phyloP scores from a whole-genome alignment of 345 rosid species.

The Boechera divaricarpa region DNA sequence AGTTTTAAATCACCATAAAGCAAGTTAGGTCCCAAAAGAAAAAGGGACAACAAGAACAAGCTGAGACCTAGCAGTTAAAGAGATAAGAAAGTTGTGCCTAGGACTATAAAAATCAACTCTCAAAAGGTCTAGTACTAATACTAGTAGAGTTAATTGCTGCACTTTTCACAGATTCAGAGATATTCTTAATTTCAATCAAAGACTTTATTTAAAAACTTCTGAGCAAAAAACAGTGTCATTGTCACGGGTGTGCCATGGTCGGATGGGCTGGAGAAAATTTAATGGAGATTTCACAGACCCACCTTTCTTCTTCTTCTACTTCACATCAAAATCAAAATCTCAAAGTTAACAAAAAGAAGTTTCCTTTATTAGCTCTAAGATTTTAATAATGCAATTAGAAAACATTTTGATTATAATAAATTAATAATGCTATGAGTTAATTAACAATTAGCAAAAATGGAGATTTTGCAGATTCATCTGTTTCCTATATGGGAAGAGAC shows the following conservation, averaged over 20 bases:
- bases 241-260: slow-evolving; percentile 83
- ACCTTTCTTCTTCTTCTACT: slow-evolving; percentile 41
- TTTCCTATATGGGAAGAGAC: slow-evolving; percentile 48
- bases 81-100: slow-evolving; percentile 41
- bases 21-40: slow-evolving; percentile 41
- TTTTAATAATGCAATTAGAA: slow-evolving; percentile 1
- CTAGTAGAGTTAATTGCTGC: slow-evolving; percentile 20
- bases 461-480: slow-evolving; percentile 58
- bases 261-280: slow-evolving; percentile 59
- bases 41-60: slow-evolving; percentile 43
- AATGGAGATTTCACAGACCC: slow-evolving; percentile 46
- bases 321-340: neutral
- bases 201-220: slow-evolving; percentile 19
- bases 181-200: slow-evolving; percentile 36
- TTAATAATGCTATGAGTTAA: slow-evolving; percentile 22
- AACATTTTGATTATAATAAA: neutral
- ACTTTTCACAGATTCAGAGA: slow-evolving; percentile 39
- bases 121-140: slow-evolving; percentile 22
- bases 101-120: slow-evolving; percentile 42
- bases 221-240: slow-evolving; percentile 45
- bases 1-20: slow-evolving; percentile 31
- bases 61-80: slow-evolving; percentile 41
- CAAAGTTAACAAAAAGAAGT: slow-evolving; percentile 38
- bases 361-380: slow-evolving; percentile 31
- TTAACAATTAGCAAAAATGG: slow-evolving; percentile 41